Percentiles rank a stretch among this genome's conserved stretches.
phyloP scores from a whole-genome alignment of 164 flowering plant genomes.

The Berberis vulgaris region DNA sequence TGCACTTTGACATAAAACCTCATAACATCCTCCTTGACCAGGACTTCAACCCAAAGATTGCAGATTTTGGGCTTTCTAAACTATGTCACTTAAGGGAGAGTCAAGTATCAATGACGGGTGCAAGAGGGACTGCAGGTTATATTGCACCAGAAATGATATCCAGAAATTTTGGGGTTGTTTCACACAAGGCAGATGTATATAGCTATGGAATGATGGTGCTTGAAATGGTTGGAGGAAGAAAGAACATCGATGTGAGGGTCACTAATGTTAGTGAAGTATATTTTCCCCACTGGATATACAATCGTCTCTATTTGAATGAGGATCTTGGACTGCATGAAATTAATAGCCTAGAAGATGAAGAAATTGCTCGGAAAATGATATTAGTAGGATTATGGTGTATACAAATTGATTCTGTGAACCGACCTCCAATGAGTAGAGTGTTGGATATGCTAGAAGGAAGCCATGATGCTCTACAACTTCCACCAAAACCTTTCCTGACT shows the following conservation, averaged over 20 bases:
- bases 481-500: constrained; percentile 22
- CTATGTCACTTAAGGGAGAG: constrained; percentile 24
- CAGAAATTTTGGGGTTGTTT: constrained; percentile 29
- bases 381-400: constrained; percentile 42
- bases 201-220: constrained; percentile 48
- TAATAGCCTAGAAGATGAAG: constrained; percentile 14
- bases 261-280: constrained; percentile 25
- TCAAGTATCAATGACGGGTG: constrained; percentile 22
- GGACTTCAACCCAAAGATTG: constrained; percentile 30
- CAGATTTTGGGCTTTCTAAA: constrained; percentile 38
- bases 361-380: constrained; percentile 26
- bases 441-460: constrained; percentile 35
- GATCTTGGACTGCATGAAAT: constrained; percentile 14
- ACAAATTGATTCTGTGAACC: constrained; percentile 25
- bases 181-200: constrained; percentile 44
- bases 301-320: constrained; percentile 13
- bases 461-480: constrained; percentile 22
- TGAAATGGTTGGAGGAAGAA: constrained; percentile 41
- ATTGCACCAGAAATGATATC: constrained; percentile 38
- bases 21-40: constrained; percentile 35
- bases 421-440: constrained; percentile 31
- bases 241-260: constrained; percentile 8
- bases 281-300: constrained; percentile 35
- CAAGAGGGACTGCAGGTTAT: constrained; percentile 38
- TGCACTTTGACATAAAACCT: constrained; percentile 45